Evolutionary conservation across 1,284 basidiomycete species (phyloP), one percentile per base, ranked within the genome.

Genomic region (Pseudozyma tsukubaensis): DNA sequence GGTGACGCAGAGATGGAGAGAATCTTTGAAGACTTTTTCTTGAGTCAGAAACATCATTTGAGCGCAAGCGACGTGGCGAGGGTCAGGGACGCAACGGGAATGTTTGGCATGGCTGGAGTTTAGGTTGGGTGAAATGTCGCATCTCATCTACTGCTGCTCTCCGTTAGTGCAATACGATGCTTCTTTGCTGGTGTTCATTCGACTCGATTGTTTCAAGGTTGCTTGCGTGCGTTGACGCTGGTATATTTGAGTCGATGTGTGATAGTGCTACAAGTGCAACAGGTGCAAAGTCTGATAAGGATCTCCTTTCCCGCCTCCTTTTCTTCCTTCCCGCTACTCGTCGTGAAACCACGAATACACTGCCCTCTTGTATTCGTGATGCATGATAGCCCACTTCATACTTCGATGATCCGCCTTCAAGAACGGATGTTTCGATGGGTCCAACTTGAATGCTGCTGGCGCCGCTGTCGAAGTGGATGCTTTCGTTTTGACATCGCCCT

Each of bases 11-110:
- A 84, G 64, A 72, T 80, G 50, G 77, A 78, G 36, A 51, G 74
- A 16, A 72, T 84, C 53, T 84, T 81, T 59, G 83, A 84, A 59
- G 82, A 83, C 61, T 81, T 83, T 43, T 83, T 84, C 73, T 66
- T 80, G 37, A 71, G 59, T 24, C 82, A 83, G 53, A 83, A 83
- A 50, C 68, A 78, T 40, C 72, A 83, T 47, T 57, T 84, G 19
- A 77, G 63, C 42, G 82, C 81, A 8, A 82, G 71, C 59, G 82
- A 83, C 52, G 66, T 81, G 14, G 82, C 82, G 3, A 75, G 63
- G 29, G 67, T 83, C 29, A 57, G 81, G 34, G 81, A 83, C 50
- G 80, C 73, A 0, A 82, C 81, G 4, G 80, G 82, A 18, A 80
- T 82, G 81, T 70, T 77, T 42, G 80, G 81, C 24, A 80, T 82